Conservation (phyloP, 148 eudicot genomes). For the Amaranthus cruentus region DNA sequence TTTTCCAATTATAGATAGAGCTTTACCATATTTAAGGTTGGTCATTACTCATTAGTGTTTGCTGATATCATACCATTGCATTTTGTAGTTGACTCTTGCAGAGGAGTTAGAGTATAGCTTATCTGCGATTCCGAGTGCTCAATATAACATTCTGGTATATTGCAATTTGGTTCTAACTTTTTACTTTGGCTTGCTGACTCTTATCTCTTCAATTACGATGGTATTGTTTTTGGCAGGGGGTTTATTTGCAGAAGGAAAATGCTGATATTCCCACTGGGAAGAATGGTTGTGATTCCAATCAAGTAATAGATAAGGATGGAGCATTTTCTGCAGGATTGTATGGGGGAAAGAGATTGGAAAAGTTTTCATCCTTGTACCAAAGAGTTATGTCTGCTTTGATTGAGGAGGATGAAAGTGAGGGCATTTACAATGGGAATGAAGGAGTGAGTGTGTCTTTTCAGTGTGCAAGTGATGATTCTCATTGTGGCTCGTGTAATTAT, state of each 20-base stretch:
- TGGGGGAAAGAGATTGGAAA: conserved; percentile 30
- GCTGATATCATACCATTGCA: not conserved
- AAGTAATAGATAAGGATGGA: conserved; percentile 24
- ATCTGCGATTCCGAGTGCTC: conserved; percentile 28
- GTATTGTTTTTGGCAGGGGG: conserved; percentile 26
- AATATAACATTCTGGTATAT: conserved; percentile 37
- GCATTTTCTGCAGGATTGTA: conserved; percentile 17
- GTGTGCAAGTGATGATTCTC: conserved; percentile 54
- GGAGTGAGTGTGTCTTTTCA: conserved; percentile 41
- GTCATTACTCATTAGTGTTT: not conserved
- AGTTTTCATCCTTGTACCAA: conserved; percentile 42
- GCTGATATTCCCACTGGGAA: conserved; percentile 13
- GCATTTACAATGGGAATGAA: conserved; percentile 35
- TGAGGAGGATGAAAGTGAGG: conserved; percentile 51
- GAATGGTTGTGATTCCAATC: conserved; percentile 18
- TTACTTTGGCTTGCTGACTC: not conserved
- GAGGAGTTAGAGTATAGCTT: conserved; percentile 37
- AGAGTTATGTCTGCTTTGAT: conserved; percentile 55
- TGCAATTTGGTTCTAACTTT: conserved; percentile 9
- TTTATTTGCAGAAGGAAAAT: conserved; percentile 28
- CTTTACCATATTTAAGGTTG: not conserved
- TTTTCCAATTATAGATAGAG: not conserved
- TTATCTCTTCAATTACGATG: conserved; percentile 5
- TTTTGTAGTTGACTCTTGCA: conserved; percentile 34
- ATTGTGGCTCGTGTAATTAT: conserved; percentile 52